Percentiles rank a stretch among this genome's conserved stretches.
These are phyloP conservation scores for Coemansia sp. DNA, from an alignment of 192 early-diverging fungal genomes.

Conservation along the genomic window DNA sequence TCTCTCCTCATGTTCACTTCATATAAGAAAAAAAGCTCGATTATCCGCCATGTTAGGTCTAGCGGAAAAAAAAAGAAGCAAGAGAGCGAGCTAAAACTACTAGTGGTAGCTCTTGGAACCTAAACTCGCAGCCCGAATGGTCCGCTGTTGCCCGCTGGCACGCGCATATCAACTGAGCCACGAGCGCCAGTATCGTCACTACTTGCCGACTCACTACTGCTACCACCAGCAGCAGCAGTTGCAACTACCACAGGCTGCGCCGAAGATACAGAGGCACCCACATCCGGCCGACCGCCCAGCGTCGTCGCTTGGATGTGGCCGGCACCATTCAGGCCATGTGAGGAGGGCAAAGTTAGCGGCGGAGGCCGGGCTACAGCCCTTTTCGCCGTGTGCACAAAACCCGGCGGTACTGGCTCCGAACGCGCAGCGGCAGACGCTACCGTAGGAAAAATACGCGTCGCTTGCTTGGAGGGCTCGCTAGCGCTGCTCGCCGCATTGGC, in stretches of 20 bases:
- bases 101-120: background rate
- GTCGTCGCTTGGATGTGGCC: background rate
- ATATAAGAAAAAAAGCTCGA: background rate
- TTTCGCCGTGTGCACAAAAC: background rate
- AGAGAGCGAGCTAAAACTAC: no score
- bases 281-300: background rate
- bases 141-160: slow-evolving; percentile 35
- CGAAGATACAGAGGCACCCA: background rate
- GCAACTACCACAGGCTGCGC: background rate
- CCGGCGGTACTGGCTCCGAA: background rate
- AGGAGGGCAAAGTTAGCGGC: background rate
- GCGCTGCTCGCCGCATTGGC: background rate
- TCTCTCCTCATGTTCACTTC: background rate
- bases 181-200: slow-evolving; percentile 9
- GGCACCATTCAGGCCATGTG: background rate
- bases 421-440: background rate
- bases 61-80: background rate
- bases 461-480: background rate
- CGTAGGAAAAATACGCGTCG: background rate
- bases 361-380: slow-evolving; percentile 1
- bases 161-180: slow-evolving; percentile 33
- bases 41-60: background rate
- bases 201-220: slow-evolving; percentile 2
- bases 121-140: slow-evolving; percentile 38
- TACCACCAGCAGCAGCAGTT: background rate